Evolutionary conservation across 495 filamentous ascomycete species (phyloP).

Genomic region (Bacidia gigantensis): DNA sequence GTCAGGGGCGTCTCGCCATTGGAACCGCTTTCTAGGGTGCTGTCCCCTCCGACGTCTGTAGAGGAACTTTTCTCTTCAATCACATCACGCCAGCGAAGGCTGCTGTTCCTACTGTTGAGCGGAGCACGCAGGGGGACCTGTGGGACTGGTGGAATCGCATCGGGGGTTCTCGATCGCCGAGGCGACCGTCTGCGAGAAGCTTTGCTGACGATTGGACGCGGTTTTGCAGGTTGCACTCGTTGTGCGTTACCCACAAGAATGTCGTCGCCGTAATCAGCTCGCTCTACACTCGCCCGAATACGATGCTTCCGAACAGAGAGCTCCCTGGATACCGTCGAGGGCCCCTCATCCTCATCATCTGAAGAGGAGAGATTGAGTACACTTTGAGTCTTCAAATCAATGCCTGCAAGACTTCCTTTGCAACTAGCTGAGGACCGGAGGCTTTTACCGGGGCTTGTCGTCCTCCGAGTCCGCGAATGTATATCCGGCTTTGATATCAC

Average conservation of each 20-base stretch:
- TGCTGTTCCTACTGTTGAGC: slow-evolving; percentile 13
- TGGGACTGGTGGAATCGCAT: slow-evolving; percentile 16
- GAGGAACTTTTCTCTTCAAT: slow-evolving; percentile 11
- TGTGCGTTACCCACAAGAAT: slow-evolving; percentile 11
- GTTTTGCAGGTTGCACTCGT: slow-evolving; percentile 11
- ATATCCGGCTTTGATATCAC: not conserved
- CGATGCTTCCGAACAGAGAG: slow-evolving; percentile 7
- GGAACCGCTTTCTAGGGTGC: slow-evolving; percentile 9
- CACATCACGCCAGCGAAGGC: slow-evolving; percentile 16
- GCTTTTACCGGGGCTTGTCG: not conserved
- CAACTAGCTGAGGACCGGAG: slow-evolving; percentile 2
- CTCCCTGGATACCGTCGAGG: slow-evolving; percentile 3
- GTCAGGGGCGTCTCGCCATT: slow-evolving; percentile 3
- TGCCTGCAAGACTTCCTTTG: not conserved
- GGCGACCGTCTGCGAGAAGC: slow-evolving; percentile 3
- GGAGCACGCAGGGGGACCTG: slow-evolving; percentile 13
- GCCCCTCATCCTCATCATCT: slow-evolving; percentile 9
- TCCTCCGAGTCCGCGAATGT: not conserved
- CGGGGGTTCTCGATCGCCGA: slow-evolving; percentile 9
- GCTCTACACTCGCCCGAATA: slow-evolving; percentile 12
- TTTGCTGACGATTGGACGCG: slow-evolving; percentile 12
- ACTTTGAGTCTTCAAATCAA: slow-evolving; percentile 11
- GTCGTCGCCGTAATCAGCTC: slow-evolving; percentile 8
- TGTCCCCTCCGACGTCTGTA: slow-evolving; percentile 4
- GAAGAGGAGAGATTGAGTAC: slow-evolving; percentile 15